phyloP scores from a whole-genome alignment of 768 basidiomycete species.

The Panaeolus cyanescens region DNA sequence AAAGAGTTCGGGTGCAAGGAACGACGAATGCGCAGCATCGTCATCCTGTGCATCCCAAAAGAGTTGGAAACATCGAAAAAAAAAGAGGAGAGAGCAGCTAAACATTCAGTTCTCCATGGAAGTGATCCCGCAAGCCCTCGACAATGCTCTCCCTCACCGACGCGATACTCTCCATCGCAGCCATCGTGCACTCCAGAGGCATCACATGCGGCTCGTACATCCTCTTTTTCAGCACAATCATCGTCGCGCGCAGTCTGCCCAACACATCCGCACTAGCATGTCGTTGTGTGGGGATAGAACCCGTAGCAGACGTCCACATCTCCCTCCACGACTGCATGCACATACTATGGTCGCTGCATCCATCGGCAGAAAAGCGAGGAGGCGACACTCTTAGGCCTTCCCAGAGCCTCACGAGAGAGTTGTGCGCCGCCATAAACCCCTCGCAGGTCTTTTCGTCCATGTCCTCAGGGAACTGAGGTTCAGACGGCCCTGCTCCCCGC shows the following conservation, averaged over 20 bases:
- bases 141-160: constrained; percentile 41
- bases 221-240: constrained; percentile 37
- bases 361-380: constrained; percentile 36
- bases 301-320: constrained; percentile 52
- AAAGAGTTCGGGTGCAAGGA: background rate
- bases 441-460: constrained; percentile 41
- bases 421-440: constrained; percentile 54
- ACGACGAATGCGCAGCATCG: background rate
- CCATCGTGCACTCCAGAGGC: constrained; percentile 42
- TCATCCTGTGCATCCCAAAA: background rate
- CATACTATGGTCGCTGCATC: constrained; percentile 50
- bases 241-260: constrained; percentile 51
- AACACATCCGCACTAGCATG: constrained; percentile 58
- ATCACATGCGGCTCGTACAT: constrained; percentile 35
- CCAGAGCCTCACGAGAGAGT: constrained; percentile 57
- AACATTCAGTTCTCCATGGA: constrained; percentile 21
- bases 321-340: constrained; percentile 54
- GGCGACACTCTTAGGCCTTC: constrained; percentile 49
- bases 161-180: constrained; percentile 45
- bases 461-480: background rate
- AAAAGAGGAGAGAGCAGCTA: background rate
- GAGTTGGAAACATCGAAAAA: background rate
- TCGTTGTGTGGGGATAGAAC: constrained; percentile 45
- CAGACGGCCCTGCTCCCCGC: background rate
- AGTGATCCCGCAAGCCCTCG: constrained; percentile 38